A percentile compares a stretch with the other conserved stretches of the same genome.
Evolutionary conservation across 257 asterid genomes (phyloP).

Genomic region (Primulina huaijiensis): DNA sequence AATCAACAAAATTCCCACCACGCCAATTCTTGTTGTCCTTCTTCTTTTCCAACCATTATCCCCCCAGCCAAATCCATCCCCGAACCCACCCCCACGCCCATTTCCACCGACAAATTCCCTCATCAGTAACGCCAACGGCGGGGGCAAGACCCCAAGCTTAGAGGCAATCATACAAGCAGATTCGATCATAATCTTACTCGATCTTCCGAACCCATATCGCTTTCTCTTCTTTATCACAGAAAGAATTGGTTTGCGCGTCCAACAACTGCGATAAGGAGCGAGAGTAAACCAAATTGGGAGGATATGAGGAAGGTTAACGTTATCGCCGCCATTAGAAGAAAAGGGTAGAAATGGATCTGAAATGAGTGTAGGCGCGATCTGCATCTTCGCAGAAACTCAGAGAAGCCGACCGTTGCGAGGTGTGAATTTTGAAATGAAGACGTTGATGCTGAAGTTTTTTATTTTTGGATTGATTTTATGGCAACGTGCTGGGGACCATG

Average conservation of each 20-base stretch:
- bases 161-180: slow-evolving; percentile 70
- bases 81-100: slow-evolving; percentile 47
- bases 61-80: slow-evolving; percentile 42
- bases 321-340: slow-evolving; percentile 6
- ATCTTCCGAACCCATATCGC: slow-evolving; percentile 35
- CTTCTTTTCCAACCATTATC: slow-evolving; percentile 54
- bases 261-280: slow-evolving; percentile 1
- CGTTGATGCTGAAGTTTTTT: too few relatives aligned
- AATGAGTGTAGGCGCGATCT: slow-evolving; percentile 14
- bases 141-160: slow-evolving; percentile 58
- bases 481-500: too few relatives aligned
- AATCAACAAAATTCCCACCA: slow-evolving; percentile 41
- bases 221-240: slow-evolving; percentile 50
- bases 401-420: slow-evolving; percentile 34
- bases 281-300: slow-evolving; percentile 2
- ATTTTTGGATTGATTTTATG: not conserved
- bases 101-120: slow-evolving; percentile 55
- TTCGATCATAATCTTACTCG: slow-evolving; percentile 44
- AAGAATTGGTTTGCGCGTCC: slow-evolving; percentile 24
- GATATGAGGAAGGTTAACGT: not conserved
- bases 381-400: slow-evolving; percentile 24
- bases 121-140: slow-evolving; percentile 52
- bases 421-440: slow-evolving; percentile 15
- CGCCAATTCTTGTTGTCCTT: slow-evolving; percentile 32
- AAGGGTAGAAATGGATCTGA: slow-evolving; percentile 22